A percentile compares a stretch with the other conserved stretches of the same genome.
Conservation (phyloP, 2,329 filamentous ascomycete genomes). For the Colletotrichum eleusines region DNA sequence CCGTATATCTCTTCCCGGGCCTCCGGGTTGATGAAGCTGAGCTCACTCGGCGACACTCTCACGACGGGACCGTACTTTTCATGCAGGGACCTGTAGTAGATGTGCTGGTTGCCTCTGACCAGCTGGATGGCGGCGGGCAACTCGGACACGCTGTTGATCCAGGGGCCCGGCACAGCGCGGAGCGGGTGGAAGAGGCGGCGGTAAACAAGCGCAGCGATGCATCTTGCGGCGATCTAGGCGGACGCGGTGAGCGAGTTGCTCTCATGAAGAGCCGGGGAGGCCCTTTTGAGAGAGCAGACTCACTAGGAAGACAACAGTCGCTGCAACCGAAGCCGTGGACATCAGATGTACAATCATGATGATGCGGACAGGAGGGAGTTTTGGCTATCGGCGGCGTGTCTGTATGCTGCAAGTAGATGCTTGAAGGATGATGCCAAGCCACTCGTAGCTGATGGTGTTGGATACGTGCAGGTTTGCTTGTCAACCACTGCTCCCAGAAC, state of each 20-base stretch:
- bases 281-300: not conserved
- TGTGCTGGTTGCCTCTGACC: slow-evolving; percentile 45
- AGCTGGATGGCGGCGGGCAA: not conserved
- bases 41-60: slow-evolving; percentile 58
- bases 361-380: too few species aligned
- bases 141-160: not conserved
- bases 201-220: not conserved
- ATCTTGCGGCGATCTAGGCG: not conserved
- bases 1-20: slow-evolving; percentile 57
- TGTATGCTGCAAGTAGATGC: too few species aligned
- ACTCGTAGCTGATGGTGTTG: not conserved
- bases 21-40: slow-evolving; percentile 55
- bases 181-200: slow-evolving; percentile 5
- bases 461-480: not conserved
- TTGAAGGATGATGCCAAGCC: not conserved
- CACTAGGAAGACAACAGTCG: not conserved
- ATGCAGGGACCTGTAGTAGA: slow-evolving; percentile 50
- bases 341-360: not conserved
- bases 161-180: not conserved
- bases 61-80: slow-evolving; percentile 58
- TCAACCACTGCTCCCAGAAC: not conserved
- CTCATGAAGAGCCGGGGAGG: not conserved
- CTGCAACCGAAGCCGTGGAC: not conserved
- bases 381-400: not conserved
- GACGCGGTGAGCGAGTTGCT: not conserved